A percentile compares a stretch with the other conserved stretches of the same genome.
phyloP scores from a whole-genome alignment of 2,329 filamentous ascomycete species.

The Penicillium sp. region DNA sequence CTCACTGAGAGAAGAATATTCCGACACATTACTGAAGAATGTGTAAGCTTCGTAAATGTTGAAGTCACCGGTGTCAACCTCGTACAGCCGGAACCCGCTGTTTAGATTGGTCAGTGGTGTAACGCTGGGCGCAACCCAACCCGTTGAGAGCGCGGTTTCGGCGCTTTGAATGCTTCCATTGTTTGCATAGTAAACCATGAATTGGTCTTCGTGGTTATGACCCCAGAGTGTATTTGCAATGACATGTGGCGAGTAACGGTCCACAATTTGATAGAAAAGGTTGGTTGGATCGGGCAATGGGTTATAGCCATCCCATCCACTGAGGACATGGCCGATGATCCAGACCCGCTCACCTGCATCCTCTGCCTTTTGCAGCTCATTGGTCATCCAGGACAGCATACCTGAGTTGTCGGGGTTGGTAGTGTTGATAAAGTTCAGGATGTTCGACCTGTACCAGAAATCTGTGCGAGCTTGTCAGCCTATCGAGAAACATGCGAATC shows the following conservation, averaged over 20 bases:
- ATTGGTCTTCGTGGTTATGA: slow-evolving; percentile 57
- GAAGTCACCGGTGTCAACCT: slow-evolving; percentile 56
- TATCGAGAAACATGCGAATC: slow-evolving; percentile 19
- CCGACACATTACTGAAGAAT: slow-evolving; percentile 53
- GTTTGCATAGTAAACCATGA: slow-evolving; percentile 57
- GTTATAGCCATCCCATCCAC: slow-evolving; percentile 58
- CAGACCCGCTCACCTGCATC: slow-evolving; percentile 55
- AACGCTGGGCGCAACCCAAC: slow-evolving; percentile 55
- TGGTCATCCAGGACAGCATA: slow-evolving; percentile 51
- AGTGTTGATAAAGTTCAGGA: slow-evolving; percentile 54
- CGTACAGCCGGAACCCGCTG: slow-evolving; percentile 55
- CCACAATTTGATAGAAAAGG: slow-evolving; percentile 57
- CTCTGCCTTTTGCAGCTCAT: slow-evolving; percentile 55
- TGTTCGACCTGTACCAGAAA: slow-evolving; percentile 40
- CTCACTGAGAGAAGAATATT: slow-evolving; percentile 40
- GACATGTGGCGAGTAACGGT: slow-evolving; percentile 56
- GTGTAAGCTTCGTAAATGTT: slow-evolving; percentile 57
- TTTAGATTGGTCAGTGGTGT: slow-evolving; percentile 58
- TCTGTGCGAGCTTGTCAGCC: slow-evolving; percentile 9
- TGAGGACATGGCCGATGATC: slow-evolving; percentile 56
- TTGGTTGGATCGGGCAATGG: slow-evolving; percentile 55
- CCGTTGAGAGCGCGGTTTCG: slow-evolving; percentile 48
- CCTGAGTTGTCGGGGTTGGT: slow-evolving; percentile 53
- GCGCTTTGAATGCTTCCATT: slow-evolving; percentile 48
- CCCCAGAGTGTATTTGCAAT: slow-evolving; percentile 58